Percentiles rank a stretch among this genome's conserved stretches.
These are phyloP conservation scores for Lentinula raphanica DNA, from an alignment of 768 basidiomycete genomes.

Conservation along the genomic window DNA sequence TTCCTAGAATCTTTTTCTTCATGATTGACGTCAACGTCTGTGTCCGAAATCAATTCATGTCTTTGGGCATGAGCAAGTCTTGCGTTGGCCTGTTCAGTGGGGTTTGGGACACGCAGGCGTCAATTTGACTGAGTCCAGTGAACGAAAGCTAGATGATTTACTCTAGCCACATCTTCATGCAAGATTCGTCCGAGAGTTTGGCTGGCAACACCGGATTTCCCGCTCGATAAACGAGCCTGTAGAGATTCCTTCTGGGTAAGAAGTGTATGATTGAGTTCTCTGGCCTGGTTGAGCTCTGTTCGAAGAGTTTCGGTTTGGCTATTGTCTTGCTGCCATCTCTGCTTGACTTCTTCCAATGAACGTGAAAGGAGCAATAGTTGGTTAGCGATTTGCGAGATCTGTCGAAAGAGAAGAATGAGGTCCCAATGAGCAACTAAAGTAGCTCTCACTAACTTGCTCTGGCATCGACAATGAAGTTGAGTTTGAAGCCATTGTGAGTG, in stretches of 20 bases:
- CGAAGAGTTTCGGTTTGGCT: slow-evolving; percentile 35
- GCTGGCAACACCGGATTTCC: slow-evolving; percentile 29
- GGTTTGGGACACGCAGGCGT: too few relatives aligned
- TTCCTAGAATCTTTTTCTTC: neutral
- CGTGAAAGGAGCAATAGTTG: slow-evolving; percentile 1
- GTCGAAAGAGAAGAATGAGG: slow-evolving; percentile 4
- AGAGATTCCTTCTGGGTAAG: slow-evolving; percentile 30
- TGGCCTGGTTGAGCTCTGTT: slow-evolving; percentile 3
- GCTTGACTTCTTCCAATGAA: neutral
- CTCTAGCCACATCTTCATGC: neutral
- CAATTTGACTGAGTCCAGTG: too few relatives aligned
- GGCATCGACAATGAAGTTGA: neutral
- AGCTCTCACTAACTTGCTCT: neutral
- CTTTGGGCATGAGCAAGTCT: neutral
- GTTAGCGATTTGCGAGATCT: neutral
- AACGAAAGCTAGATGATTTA: neutral
- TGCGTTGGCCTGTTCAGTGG: neutral
- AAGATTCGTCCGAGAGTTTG: slow-evolving; percentile 10
- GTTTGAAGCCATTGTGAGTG: slow-evolving; percentile 19
- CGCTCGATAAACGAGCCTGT: slow-evolving; percentile 19
- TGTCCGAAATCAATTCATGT: neutral
- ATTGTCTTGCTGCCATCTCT: slow-evolving; percentile 1
- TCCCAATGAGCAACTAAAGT: slow-evolving; percentile 4
- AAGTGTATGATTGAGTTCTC: slow-evolving; percentile 16
- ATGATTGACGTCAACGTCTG: neutral